Evolutionary conservation across 2,329 filamentous ascomycete species (phyloP).

Genomic region (Hypomyces perniciosus): DNA sequence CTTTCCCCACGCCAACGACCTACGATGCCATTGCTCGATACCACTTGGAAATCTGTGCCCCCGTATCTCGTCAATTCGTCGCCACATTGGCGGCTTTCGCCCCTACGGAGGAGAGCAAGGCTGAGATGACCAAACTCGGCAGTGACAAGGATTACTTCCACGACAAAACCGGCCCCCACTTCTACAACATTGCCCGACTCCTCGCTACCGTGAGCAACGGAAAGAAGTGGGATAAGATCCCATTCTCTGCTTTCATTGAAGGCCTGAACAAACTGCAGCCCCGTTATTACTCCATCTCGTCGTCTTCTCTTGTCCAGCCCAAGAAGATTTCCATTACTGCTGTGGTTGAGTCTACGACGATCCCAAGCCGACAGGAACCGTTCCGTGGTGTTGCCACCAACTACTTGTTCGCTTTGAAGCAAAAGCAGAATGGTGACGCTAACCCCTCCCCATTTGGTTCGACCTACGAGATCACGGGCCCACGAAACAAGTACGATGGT

Average conservation of each 20-base stretch:
- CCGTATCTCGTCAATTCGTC: slow-evolving; percentile 93
- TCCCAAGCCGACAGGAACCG: slow-evolving; percentile 70
- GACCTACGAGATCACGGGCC: slow-evolving; percentile 80
- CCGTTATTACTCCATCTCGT: slow-evolving; percentile 98
- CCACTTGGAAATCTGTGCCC: slow-evolving; percentile 93
- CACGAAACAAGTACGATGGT: slow-evolving; percentile 94
- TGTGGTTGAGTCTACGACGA: slow-evolving; percentile 76
- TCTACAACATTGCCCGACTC: slow-evolving; percentile 85
- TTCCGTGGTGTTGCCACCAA: slow-evolving; percentile 97
- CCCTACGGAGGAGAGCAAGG: slow-evolving; percentile 75
- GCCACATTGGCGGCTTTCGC: slow-evolving; percentile 83
- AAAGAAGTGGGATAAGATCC: slow-evolving; percentile 74
- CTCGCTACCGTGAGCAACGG: slow-evolving; percentile 67
- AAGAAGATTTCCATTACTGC: slow-evolving; percentile 94
- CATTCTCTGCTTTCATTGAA: slow-evolving; percentile 93
- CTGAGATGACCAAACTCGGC: slow-evolving; percentile 82
- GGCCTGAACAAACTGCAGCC: slow-evolving; percentile 91
- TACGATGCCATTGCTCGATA: slow-evolving; percentile 91
- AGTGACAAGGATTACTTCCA: slow-evolving; percentile 95
- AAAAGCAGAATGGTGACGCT: slow-evolving; percentile 89
- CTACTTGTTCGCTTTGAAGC: slow-evolving; percentile 88
- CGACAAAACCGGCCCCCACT: slow-evolving; percentile 71
- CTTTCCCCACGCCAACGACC: slow-evolving; percentile 94
- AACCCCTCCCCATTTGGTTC: slow-evolving; percentile 76
- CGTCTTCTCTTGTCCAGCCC: slow-evolving; percentile 88